Evolutionary conservation across 495 filamentous ascomycete genomes (phyloP).

Genomic region (Rhizodiscina lignyota): DNA sequence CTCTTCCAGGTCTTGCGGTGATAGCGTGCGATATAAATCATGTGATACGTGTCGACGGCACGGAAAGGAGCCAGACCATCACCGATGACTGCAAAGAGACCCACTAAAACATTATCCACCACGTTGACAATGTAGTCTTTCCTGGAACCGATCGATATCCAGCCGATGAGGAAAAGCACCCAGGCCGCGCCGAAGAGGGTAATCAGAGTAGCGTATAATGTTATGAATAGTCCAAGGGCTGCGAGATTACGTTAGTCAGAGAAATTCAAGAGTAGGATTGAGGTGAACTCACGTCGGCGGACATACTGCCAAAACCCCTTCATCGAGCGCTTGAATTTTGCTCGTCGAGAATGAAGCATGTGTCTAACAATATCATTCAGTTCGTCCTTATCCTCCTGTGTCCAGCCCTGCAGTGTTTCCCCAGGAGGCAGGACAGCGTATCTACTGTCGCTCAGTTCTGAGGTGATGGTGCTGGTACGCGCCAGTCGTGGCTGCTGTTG

Average conservation of each 20-base stretch:
- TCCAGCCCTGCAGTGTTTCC: constrained; percentile 50
- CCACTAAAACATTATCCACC: constrained; percentile 64
- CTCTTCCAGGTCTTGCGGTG: constrained; percentile 57
- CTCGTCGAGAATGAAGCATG: constrained; percentile 60
- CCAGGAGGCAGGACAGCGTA: constrained; percentile 50
- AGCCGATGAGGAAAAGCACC: constrained; percentile 71
- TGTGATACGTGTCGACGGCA: constrained; percentile 65
- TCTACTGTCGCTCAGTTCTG: constrained; percentile 24
- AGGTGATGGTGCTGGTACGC: constrained; percentile 24
- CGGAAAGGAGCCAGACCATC: constrained; percentile 64
- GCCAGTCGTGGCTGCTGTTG: constrained; percentile 1
- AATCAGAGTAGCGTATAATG: constrained; percentile 63
- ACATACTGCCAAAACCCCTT: constrained; percentile 62
- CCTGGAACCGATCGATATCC: constrained; percentile 63
- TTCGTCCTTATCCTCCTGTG: constrained; percentile 46
- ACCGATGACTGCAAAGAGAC: constrained; percentile 60
- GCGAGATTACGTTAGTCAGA: constrained; percentile 1
- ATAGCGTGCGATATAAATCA: constrained; percentile 51
- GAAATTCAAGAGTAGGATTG: constrained; percentile 1
- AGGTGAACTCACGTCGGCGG: constrained; percentile 34
- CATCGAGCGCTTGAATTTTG: constrained; percentile 58
- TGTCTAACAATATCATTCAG: constrained; percentile 71
- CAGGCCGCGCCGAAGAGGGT: constrained; percentile 68
- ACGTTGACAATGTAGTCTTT: constrained; percentile 55
- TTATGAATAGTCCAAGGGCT: constrained; percentile 60